Evolutionary conservation across 2,329 filamentous ascomycete genomes (phyloP), one percentile per base, ranked within the genome.

Genomic region (Helminthosporium solani): DNA sequence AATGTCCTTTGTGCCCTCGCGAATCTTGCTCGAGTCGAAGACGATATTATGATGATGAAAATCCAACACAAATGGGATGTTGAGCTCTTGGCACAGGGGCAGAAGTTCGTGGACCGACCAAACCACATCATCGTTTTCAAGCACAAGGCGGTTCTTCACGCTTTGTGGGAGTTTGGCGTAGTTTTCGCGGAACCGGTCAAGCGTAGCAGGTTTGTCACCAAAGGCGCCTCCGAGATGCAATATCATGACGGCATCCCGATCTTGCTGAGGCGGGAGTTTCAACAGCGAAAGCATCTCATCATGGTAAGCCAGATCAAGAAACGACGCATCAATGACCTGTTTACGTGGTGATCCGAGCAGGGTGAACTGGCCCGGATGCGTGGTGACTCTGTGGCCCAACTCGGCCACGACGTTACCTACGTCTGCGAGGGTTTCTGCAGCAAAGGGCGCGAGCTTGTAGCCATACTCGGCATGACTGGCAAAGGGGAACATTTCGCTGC

Each of bases 401-500:
- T 91, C 80, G 9, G 82, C 87, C 5, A 89, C 85, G 2, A 95
- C 82, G 58, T 75, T 84, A 1, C 92, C 92, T 7, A 82, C 88
- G 54, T 91, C 85, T 2, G 81, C 85, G 8, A 97, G 75, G 0
- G 81, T 83, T 12, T 90, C 85, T 0, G 87, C 82, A 0, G 91
- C 92, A 66, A 96, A 96, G 0, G 88, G 86, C 0, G 84, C 85
- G 11, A 97, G 77, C 56, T 83, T 86, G 69, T 97, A 97, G 0
- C 91, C 92, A 55, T 95, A 86, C 51, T 89, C 86, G 19, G 81
- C 79, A 61, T 97, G 92, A 54, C 88, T 95, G 1, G 92, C 92
- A 67, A 96, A 96, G 0, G 92, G 92, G 54, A 97, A 97, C 88
- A 96, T 96, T 58, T 96, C 92, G 44, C 89, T 95, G 57, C 89